Conservation (phyloP, 495 filamentous ascomycete species). For the Aspergillus sparsus region DNA sequence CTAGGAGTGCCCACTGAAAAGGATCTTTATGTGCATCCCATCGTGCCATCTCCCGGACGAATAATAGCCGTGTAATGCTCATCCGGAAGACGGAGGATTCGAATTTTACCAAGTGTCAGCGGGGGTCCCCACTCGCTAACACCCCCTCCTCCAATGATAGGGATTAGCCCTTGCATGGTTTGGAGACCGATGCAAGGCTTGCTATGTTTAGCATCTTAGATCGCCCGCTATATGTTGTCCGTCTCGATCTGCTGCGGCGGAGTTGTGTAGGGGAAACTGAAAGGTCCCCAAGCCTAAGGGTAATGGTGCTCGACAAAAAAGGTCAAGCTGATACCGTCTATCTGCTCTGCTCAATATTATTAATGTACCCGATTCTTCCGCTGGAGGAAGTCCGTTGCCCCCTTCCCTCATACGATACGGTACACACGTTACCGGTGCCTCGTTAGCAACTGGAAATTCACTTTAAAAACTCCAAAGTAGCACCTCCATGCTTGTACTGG, state of each 20-base stretch:
- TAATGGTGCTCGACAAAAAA: too few species aligned
- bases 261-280: neutral
- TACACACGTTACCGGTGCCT: too few species aligned
- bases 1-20: conserved; percentile 10
- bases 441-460: too few species aligned
- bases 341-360: too few species aligned
- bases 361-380: too few species aligned
- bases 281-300: too few species aligned
- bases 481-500: too few species aligned
- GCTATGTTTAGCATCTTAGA: conserved; percentile 45
- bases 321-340: too few species aligned
- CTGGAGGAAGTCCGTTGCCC: too few species aligned
- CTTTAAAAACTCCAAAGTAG: too few species aligned
- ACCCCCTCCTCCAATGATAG: conserved; percentile 26
- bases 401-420: too few species aligned
- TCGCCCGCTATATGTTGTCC: conserved; percentile 23
- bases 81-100: conserved; percentile 17
- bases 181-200: conserved; percentile 44
- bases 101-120: conserved; percentile 15
- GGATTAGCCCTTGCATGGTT: conserved; percentile 32
- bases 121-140: conserved; percentile 9
- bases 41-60: conserved; percentile 24
- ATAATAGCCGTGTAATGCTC: conserved; percentile 12
- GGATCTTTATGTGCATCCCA: conserved; percentile 21
- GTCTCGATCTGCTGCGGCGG: conserved; percentile 17